These are phyloP conservation scores for Chrysanthemum lavandulifolium DNA, from an alignment of 129 eudicot genomes.

Conservation along the genomic window DNA sequence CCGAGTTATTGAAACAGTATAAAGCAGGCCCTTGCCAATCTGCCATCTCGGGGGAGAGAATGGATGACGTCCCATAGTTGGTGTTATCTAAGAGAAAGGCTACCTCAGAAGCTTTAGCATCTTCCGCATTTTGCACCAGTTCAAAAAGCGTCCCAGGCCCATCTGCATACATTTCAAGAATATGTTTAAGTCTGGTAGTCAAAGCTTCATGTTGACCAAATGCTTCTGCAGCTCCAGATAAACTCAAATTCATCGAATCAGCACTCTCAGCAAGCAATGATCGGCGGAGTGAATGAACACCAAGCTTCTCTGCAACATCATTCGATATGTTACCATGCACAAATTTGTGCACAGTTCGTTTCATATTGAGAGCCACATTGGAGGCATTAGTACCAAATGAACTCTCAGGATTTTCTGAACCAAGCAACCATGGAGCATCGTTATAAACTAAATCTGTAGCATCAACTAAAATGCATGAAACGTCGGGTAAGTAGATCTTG, in stretches of 20 bases:
- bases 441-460: conserved; percentile 89
- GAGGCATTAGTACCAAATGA: conserved; percentile 27
- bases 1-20: conserved; percentile 90
- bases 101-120: conserved; percentile 88
- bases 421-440: conserved; percentile 99
- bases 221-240: conserved; percentile 99
- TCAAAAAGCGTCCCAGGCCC: conserved; percentile 95
- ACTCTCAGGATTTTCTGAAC: conserved; percentile 44
- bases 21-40: conserved; percentile 99
- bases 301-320: conserved; percentile 98
- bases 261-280: conserved; percentile 99
- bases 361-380: conserved; percentile 51
- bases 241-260: conserved; percentile 93
- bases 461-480: conserved; percentile 60
- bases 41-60: conserved; percentile 98
- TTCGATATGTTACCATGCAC: conserved; percentile 95
- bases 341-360: conserved; percentile 67
- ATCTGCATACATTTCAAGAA: conserved; percentile 99
- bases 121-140: conserved; percentile 98
- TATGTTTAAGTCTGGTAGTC: conserved; percentile 95
- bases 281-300: conserved; percentile 89
- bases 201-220: conserved; percentile 99
- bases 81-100: conserved; percentile 82
- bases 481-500: conserved; percentile 80
- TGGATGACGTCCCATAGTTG: conserved; percentile 83